A percentile compares a stretch with the other conserved stretches of the same genome.
phyloP scores from a whole-genome alignment of 2,329 filamentous ascomycete species.

The Geoglossum cookeanum region DNA sequence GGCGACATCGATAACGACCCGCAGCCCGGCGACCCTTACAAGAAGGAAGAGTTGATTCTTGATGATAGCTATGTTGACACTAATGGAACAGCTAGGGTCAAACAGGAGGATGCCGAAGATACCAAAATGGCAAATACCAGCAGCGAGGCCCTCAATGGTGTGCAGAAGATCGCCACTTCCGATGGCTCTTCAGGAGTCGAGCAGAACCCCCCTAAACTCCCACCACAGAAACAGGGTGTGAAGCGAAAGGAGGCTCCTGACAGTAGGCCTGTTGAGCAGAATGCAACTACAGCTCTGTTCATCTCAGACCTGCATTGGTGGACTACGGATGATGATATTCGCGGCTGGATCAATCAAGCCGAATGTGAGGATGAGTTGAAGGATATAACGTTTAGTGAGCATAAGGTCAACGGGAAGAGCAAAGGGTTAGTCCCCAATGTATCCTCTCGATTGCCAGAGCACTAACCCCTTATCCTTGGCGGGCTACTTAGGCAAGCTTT shows the following conservation, averaged over 20 bases:
- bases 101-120: conserved; percentile 7
- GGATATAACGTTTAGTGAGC: conserved; percentile 91
- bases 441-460: conserved; percentile 1
- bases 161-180: conserved; percentile 25
- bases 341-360: conserved; percentile 67
- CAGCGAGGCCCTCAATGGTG: conserved; percentile 1
- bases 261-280: conserved; percentile 35
- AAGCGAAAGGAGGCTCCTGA: conserved; percentile 43
- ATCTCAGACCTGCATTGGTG: conserved; percentile 91
- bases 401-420: conserved; percentile 97
- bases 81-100: conserved; percentile 11
- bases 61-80: conserved; percentile 14
- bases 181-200: conserved; percentile 17
- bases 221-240: conserved; percentile 33
- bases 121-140: conserved; percentile 5
- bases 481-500: conserved; percentile 44
- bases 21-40: conserved; percentile 6
- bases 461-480: neutral
- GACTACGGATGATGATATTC: conserved; percentile 88
- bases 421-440: conserved; percentile 50
- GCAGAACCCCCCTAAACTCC: conserved; percentile 21
- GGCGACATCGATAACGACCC: conserved; percentile 32
- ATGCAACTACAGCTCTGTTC: conserved; percentile 53
- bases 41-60: conserved; percentile 7
- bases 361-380: conserved; percentile 68